Evolutionary conservation across 495 filamentous ascomycete species (phyloP), one percentile per base, ranked within the genome.

Genomic region (Talaromyces nanjingensis): DNA sequence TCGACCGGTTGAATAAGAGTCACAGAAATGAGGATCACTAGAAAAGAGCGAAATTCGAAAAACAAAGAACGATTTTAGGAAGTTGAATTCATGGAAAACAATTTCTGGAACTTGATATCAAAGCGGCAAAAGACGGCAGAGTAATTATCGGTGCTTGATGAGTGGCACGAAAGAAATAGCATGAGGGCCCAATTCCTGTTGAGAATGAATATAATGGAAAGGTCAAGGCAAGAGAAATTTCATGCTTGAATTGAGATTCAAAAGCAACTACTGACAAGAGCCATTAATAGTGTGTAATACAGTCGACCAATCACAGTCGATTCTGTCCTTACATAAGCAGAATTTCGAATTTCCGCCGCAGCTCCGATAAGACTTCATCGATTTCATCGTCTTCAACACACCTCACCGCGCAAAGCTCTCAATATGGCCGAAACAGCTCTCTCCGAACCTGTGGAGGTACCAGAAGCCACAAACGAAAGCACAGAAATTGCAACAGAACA

Each of bases 341-440:
- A 34, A 33, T 34, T 53, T 62, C 27, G 31, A 37, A 34, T 33
- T 54, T 54, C 39, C 60, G 60, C 60, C 25, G 25, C 24, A 54
- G 42, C 60, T 53, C 56, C 56, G 56, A 56, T 56, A 34, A 55
- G 29, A 49, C 45, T 20, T 49, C 45, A 20, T 3, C 2, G 6
- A 20, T 49, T 56, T 56, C 53, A 27, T 56, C 16, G 16, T 56
- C 22, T 29, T 29, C 53, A 56, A 14, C 18, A 49, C n/a, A 49
- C n/a, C 5, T 49, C 45, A 49, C 45, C 45, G 45, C 45, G 45
- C 45, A 49, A 49, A 4, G 20, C 1, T 4, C 18, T 49, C 58
- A 61, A 45, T 39, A 79, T 79, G 77, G 71, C 75, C 37, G 74
- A 77, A 24, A 68, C 69, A 57, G 63, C 68, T 56, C 64, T 67